Base-by-base conservation (phyloP, 2,329 filamentous ascomycete species). In the Aspergillus thermomutatus region DNA sequence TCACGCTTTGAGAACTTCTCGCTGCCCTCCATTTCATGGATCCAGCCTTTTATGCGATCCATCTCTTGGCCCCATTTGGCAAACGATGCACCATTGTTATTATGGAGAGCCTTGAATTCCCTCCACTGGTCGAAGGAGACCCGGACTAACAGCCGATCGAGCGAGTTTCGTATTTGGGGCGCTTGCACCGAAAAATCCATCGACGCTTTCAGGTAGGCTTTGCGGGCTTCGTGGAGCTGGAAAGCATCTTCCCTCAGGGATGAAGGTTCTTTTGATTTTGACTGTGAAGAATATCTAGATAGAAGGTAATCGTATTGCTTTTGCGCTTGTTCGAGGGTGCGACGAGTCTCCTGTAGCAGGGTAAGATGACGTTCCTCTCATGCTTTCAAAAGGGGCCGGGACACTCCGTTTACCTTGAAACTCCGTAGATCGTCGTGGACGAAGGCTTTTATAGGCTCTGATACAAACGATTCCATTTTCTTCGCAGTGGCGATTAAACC, bases 191-290 rank as follows among this genome's bases (percentile, higher is more conserved):
- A 96, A 71, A 92, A 97, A 73, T 99, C 94, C 84, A 99, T 87
- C 14, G 91, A 92, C 1, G 92, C 89, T 71, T 92, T 93, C 46
- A 97, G 80, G 72, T 99, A 99, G 31, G 87, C 85, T 69, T 94
- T 95, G 57, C 93, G 86, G 25, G 91, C 90, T 78, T 97, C 94
- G 71, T 96, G 94, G 40, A 97, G 85, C 70, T 94, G 88, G 68
- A 99, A 99, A 0, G 94, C 94, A 75, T 99, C 94, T 73, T 99
- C 94, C 58, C 94, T 84, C 55, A 99, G 80, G 1, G 92, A 85
- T 0, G 92, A 97, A 0, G 93, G 85, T 74, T 99, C 94, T 75
- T 97, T 99, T 5, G 91, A 88, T 79, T 97, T 97, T 63, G 87
- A 89, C 74, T 97, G 92, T 3, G 84, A 81, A 4, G 92, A 83